Evolutionary conservation across 2,329 filamentous ascomycete genomes (phyloP).

Genomic region (Colletotrichum brevisporum): DNA sequence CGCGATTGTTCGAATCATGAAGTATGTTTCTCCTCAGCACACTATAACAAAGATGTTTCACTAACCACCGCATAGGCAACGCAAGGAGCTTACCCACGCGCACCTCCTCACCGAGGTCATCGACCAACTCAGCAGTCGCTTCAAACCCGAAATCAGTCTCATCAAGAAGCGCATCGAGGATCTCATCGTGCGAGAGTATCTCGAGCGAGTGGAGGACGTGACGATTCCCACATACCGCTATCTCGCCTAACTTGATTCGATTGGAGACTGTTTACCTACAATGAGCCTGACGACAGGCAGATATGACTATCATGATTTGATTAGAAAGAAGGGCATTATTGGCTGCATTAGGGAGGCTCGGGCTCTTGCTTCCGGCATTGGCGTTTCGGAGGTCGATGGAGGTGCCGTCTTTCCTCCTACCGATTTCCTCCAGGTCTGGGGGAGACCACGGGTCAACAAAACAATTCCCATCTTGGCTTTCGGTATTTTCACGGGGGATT

Average conservation of each 20-base stretch:
- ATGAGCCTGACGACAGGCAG: conserved; percentile 9
- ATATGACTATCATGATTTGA: conserved; percentile 22
- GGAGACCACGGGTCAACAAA: not conserved
- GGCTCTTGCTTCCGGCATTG: conserved; percentile 5
- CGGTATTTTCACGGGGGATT: not conserved
- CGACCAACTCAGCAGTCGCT: conserved; percentile 75
- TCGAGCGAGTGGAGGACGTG: conserved; percentile 81
- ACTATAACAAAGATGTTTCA: not conserved
- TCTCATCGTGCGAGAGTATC: conserved; percentile 81
- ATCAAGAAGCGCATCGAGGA: conserved; percentile 88
- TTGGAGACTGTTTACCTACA: not conserved
- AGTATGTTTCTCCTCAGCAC: conserved; percentile 69
- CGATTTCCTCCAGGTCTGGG: not conserved
- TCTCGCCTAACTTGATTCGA: conserved; percentile 67
- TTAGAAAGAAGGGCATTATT: conserved; percentile 21
- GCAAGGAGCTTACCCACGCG: conserved; percentile 79
- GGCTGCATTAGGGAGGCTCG: conserved; percentile 14
- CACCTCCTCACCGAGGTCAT: conserved; percentile 81
- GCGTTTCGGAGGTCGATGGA: conserved; percentile 2
- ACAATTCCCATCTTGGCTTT: not conserved
- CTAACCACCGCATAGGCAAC: conserved; percentile 69
- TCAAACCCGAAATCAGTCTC: conserved; percentile 82
- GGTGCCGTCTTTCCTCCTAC: not conserved
- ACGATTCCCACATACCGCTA: conserved; percentile 78
- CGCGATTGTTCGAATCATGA: conserved; percentile 86